Percentiles rank a stretch among this genome's conserved stretches.
These are phyloP conservation scores for Psophocarpus tetragonolobus DNA, from an alignment of 306 rosid species.

Conservation along the genomic window DNA sequence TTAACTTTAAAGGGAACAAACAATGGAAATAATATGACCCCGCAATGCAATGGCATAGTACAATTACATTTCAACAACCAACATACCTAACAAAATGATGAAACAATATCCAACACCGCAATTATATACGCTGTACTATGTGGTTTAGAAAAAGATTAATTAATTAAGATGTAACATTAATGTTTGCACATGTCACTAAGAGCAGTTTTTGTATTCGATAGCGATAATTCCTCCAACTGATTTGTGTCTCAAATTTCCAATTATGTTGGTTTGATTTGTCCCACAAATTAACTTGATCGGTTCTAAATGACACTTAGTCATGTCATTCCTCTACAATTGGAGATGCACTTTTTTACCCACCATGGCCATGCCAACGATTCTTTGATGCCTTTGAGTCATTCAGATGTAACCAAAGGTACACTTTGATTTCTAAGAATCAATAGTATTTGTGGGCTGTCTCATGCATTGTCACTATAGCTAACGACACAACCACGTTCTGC, in stretches of 20 bases:
- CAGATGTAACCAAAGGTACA: conserved; percentile 41
- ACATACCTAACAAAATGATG: conserved; percentile 56
- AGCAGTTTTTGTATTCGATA: conserved; percentile 35
- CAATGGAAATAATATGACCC: conserved; percentile 32
- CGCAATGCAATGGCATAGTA: conserved; percentile 35
- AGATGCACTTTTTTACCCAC: conserved; percentile 38
- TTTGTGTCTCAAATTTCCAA: conserved; percentile 34
- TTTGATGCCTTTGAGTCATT: conserved; percentile 35
- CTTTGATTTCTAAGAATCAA: conserved; percentile 39
- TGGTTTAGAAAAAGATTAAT: conserved; percentile 23
- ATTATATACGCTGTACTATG: conserved; percentile 35
- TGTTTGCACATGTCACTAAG: conserved; percentile 35
- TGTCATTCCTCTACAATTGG: conserved; percentile 38
- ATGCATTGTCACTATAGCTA: conserved; percentile 62
- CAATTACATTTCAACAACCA: conserved; percentile 73
- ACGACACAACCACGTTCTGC: conserved; percentile 67
- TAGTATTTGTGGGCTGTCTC: conserved; percentile 42
- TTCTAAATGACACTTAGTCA: conserved; percentile 51
- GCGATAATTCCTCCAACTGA: conserved; percentile 34
- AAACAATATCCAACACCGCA: conserved; percentile 41
- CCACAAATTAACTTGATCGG: conserved; percentile 31
- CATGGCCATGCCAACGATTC: conserved; percentile 37
- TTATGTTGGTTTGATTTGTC: conserved; percentile 45
- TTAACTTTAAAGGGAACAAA: conserved; percentile 72
- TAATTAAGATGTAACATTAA: conserved; percentile 21